Evolutionary conservation across 2,329 filamentous ascomycete genomes (phyloP).

Genomic region (Coccinonectria pachysandricola): DNA sequence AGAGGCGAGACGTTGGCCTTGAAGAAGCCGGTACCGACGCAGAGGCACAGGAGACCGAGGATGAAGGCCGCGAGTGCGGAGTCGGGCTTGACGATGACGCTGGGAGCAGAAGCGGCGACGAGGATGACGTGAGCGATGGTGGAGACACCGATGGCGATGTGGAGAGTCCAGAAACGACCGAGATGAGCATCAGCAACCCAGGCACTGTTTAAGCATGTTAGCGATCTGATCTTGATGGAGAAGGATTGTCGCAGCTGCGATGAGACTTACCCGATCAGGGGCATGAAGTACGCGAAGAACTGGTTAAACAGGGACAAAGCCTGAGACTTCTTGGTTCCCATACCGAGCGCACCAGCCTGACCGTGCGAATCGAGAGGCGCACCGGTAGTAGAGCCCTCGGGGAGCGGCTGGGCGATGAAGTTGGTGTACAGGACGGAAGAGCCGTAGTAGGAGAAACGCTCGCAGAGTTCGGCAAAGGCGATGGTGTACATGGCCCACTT

Average conservation of each 20-base stretch:
- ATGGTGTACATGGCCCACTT: slow-evolving; percentile 59
- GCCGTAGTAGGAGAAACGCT: slow-evolving; percentile 71
- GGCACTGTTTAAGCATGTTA: slow-evolving; percentile 23
- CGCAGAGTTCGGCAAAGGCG: slow-evolving; percentile 63
- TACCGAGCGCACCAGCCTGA: slow-evolving; percentile 42
- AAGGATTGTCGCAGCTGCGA: no score
- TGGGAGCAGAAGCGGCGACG: slow-evolving; percentile 53
- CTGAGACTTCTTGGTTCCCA: slow-evolving; percentile 46
- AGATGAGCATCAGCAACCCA: slow-evolving; percentile 58
- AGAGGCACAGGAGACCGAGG: slow-evolving; percentile 46
- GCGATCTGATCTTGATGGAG: no score
- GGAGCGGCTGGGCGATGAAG: slow-evolving; percentile 48
- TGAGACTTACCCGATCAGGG: slow-evolving; percentile 39
- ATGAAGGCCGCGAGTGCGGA: slow-evolving; percentile 56
- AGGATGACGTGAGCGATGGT: slow-evolving; percentile 58
- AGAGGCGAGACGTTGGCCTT: slow-evolving; percentile 69
- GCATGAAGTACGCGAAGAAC: slow-evolving; percentile 53
- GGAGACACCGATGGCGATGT: slow-evolving; percentile 54
- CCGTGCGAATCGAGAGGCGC: slow-evolving; percentile 26
- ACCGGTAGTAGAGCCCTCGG: slow-evolving; percentile 43
- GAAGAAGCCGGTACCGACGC: slow-evolving; percentile 66
- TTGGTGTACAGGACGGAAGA: slow-evolving; percentile 59
- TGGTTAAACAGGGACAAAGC: slow-evolving; percentile 43
- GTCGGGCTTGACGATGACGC: slow-evolving; percentile 47
- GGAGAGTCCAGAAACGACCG: slow-evolving; percentile 64